Conservation (phyloP, 257 asterid genomes). For the Fraxinus pennsylvanica region DNA sequence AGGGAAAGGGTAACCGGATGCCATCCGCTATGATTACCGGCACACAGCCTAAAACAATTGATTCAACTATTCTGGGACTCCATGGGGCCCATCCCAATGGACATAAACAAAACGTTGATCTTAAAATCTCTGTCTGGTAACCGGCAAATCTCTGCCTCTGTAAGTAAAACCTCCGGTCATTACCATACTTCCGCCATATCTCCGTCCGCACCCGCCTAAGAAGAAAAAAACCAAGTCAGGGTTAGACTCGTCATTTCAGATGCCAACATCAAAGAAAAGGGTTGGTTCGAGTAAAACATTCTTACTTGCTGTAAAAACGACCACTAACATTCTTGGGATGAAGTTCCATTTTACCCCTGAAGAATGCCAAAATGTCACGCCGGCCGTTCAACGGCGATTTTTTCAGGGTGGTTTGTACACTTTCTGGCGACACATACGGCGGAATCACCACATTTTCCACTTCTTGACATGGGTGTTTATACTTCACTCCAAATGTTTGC, state of each 20-base stretch:
- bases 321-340: conserved; percentile 93
- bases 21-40: conserved; percentile 53
- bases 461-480: conserved; percentile 83
- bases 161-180: conserved; percentile 64
- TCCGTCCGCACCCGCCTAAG: conserved; percentile 66
- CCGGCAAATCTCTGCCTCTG: conserved; percentile 66
- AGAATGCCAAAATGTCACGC: conserved; percentile 74
- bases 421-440: conserved; percentile 72
- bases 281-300: conserved; percentile 24
- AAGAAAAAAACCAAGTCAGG: not conserved
- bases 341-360: conserved; percentile 91
- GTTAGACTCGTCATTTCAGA: not conserved
- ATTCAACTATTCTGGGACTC: conserved; percentile 56
- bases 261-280: not conserved
- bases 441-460: conserved; percentile 83
- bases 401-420: conserved; percentile 48
- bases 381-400: conserved; percentile 43
- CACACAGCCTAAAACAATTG: conserved; percentile 50
- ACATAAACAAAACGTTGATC: conserved; percentile 69
- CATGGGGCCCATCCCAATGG: conserved; percentile 64
- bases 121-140: conserved; percentile 72
- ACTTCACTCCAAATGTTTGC: conserved; percentile 83
- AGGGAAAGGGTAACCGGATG: conserved; percentile 44
- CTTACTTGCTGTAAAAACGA: conserved; percentile 78
- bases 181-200: conserved; percentile 59